phyloP scores from a whole-genome alignment of 116 monocot species.

The Papilionanthe hybrid region DNA sequence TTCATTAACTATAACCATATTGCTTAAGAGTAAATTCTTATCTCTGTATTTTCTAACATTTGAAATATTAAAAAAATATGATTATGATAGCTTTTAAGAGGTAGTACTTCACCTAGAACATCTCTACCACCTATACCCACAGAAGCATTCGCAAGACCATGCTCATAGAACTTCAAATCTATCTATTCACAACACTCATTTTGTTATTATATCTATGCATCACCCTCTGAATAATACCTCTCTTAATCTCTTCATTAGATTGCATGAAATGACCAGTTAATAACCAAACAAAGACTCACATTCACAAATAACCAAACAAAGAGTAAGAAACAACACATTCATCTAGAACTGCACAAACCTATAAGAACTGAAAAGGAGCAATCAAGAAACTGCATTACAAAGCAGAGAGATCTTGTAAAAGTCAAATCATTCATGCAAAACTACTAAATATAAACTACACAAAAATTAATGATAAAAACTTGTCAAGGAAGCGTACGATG shows the following conservation, averaged over 20 bases:
- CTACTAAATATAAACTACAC: background rate
- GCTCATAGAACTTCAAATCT: background rate
- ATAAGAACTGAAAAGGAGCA: background rate
- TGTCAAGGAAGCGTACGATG: constrained; percentile 58
- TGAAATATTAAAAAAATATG: background rate
- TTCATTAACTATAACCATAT: background rate
- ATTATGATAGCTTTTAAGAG: background rate
- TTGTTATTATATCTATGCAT: background rate
- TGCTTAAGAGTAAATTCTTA: background rate
- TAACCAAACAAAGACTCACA: background rate
- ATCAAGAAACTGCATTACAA: background rate
- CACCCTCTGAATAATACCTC: background rate
- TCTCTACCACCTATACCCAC: background rate
- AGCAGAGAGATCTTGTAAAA: background rate
- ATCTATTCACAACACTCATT: background rate
- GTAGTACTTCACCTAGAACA: background rate
- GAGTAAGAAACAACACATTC: background rate
- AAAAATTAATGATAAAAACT: background rate
- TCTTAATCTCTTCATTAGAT: background rate
- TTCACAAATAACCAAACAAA: background rate
- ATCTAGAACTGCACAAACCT: background rate
- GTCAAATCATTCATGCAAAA: constrained; percentile 1
- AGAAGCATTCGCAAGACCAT: background rate
- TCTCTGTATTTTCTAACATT: background rate
- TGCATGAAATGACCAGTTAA: background rate